Base-by-base conservation (phyloP, 805 yeast species). In the Ogataea wickerhamii region DNA sequence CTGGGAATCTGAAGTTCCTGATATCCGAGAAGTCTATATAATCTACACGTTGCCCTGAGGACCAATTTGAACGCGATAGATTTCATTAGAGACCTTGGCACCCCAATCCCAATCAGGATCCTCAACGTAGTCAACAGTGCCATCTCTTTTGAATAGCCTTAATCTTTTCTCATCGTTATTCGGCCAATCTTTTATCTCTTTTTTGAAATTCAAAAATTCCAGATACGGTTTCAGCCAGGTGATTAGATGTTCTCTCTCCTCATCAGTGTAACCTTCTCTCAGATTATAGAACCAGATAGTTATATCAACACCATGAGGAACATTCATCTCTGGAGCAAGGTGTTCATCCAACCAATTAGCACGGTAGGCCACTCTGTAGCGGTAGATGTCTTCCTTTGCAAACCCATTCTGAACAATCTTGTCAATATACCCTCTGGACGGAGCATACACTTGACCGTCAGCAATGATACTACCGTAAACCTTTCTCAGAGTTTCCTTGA, bases 31-130 rank as follows among this genome's bases (percentile, higher is more conserved):
- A n/a, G n/a, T n/a, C n/a, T n/a, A n/a, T n/a, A n/a, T n/a, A n/a
- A n/a, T n/a, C n/a, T n/a, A n/a, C n/a, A n/a, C n/a, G n/a, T n/a
- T n/a, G n/a, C n/a, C n/a, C n/a, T n/a, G n/a, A n/a, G n/a, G n/a
- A n/a, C n/a, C 11, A n/a, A 12, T 14, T 35, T 47, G 51, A 6
- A 41, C 43, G 13, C 45, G 53, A 49, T 36, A 60, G 22, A 61
- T 58, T 13, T 51, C 53, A 22, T 53, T 45, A 2, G 67, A 52
- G 21, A 64, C 66, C 30, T 58, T 59, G 32, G 57, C 47, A 24
- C 66, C 66, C 65, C 67, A 61, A 12, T 59, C 56, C 68, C 70
- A 66, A 32, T 51, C 46, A 2, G 52, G 47, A 44, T 66, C 71
- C 8, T 53, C 55, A 8, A 41, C 45, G 32, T 56, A 52, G 20